Evolutionary conservation across 1,139 yeast genomes (phyloP), one percentile per base, ranked within the genome.

Genomic region (Yamadazyma taylorii): DNA sequence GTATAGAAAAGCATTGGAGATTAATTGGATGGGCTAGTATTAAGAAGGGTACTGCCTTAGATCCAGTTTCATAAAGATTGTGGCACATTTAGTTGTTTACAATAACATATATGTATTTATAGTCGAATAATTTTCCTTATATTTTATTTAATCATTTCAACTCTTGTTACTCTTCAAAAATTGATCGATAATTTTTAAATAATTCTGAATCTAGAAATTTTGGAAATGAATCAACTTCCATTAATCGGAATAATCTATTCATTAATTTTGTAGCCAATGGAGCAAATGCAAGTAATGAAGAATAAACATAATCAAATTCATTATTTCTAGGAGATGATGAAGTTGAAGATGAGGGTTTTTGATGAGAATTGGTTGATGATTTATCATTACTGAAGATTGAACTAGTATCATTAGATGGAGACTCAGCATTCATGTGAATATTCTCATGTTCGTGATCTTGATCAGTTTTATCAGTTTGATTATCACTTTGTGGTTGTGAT

Each of bases 1-100:
- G 98, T 80, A 94, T 94, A 55, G 99, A 92, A 62, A 92, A 90
- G 79, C 99, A 94, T 69, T 94, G 97, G 96, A 94, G 99, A 78
- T 79, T 94, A 66, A 94, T 94, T 71, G 99, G 99, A 56, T 94
- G 99, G 99, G 99, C 98, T 52, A 88, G 97, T 39, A 92, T 94
- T 62, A 87, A 88, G 71, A 89, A 88, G 70, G 98, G 98, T 69
- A 82, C 89, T 45, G 82, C 88, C 41, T 76, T 85, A 61, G 92
- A 85, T 60, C 92, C 94, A 39, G 58, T 68, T 55, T 68, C 72
- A 52, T 67, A 56, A 42, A 30, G 34, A 16, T 23, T 13, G 21
- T 9, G 11, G 6, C n/a, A n/a, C n/a, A n/a, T 26, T 19, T 27
- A 27, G 32, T 33, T 16, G 14, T 30, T 32, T 33, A n/a, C n/a